Evolutionary conservation across 805 yeast genomes (phyloP).

Genomic region (Zygosaccharomyces gambellarensis): DNA sequence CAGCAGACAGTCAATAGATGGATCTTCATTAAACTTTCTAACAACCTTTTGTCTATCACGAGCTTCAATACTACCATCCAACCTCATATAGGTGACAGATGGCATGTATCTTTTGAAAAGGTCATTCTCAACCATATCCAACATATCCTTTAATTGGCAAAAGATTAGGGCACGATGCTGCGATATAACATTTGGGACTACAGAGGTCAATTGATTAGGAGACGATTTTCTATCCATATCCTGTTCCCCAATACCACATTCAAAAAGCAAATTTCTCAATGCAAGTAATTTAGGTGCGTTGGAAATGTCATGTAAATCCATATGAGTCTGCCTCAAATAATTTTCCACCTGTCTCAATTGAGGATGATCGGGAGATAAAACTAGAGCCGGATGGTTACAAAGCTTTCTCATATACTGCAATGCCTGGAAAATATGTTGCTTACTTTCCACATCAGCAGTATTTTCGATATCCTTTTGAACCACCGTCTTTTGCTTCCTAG

Average conservation of each 20-base stretch:
- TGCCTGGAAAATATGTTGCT: conserved; percentile 95
- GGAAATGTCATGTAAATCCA: conserved; percentile 62
- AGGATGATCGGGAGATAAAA: conserved; percentile 77
- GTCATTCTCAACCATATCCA: conserved; percentile 92
- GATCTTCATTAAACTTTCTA: conserved; percentile 88
- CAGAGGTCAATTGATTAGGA: conserved; percentile 36
- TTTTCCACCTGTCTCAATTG: conserved; percentile 63
- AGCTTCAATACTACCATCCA: conserved; percentile 93
- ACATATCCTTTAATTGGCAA: conserved; percentile 96
- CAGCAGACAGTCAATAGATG: conserved; percentile 87
- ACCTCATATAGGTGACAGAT: conserved; percentile 84
- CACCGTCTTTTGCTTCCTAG: conserved; percentile 70
- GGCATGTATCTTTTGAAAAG: conserved; percentile 81
- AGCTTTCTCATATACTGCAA: conserved; percentile 94
- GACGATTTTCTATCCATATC: conserved; percentile 35
- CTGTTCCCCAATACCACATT: conserved; percentile 74
- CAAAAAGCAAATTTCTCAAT: conserved; percentile 69
- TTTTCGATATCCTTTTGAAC: conserved; percentile 61
- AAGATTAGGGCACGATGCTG: conserved; percentile 94
- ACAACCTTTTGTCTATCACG: conserved; percentile 88
- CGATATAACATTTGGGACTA: conserved; percentile 56
- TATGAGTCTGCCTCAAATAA: conserved; percentile 53
- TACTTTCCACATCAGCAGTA: conserved; percentile 46
- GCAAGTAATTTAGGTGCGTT: conserved; percentile 91
- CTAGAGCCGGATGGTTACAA: conserved; percentile 94